Base-by-base conservation (phyloP, 2,329 filamentous ascomycete species). In the Colletotrichum gloeosporioides region DNA sequence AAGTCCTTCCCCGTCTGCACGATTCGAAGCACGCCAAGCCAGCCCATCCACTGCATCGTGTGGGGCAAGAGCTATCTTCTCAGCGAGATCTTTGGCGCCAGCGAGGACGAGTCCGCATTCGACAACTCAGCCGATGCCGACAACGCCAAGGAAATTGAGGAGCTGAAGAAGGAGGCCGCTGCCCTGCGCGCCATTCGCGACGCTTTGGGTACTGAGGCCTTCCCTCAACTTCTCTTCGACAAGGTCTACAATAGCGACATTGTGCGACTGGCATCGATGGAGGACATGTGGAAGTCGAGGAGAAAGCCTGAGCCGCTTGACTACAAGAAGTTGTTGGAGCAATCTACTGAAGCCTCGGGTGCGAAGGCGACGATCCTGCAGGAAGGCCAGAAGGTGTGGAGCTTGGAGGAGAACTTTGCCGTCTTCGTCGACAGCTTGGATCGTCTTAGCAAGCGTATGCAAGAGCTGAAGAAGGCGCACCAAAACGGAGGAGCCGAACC, bases 31-130 rank as follows among this genome's bases (percentile, higher is more conserved):
- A 99, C 96, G 0, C 97, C 97, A 0, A 98, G 95, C 79, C 96
- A 99, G 81, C 95, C 96, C 1, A 99, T 99, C 59, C 97, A 99
- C 86, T 99, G 97, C 87, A 99, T 99, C 77, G 96, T 99, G 3
- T 99, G 97, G 97, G 96, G 92, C 25, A 99, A 99, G 87, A 98
- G 96, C 83, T 99, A 99, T 84, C 90, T 99, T 10, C 91, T 99
- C 77, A 97, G 95, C 79, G 97, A 99, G 84, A 93, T 99, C 9
- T 99, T 98, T 80, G 97, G 97, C 22, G 92, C 92, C 4, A 98
- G 95, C 80, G 96, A 99, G 84, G 95, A 98, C 77, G 94, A 96
- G 78, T 90, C 94, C 2, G 90, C 93, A 2, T 91, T 99, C 77
- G 96, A 98, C 81, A 92, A 95, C 79, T 93, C 94, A 2, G 91